Conservation (phyloP, 768 basidiomycete genomes). For the Tricholoma furcatifolium region DNA sequence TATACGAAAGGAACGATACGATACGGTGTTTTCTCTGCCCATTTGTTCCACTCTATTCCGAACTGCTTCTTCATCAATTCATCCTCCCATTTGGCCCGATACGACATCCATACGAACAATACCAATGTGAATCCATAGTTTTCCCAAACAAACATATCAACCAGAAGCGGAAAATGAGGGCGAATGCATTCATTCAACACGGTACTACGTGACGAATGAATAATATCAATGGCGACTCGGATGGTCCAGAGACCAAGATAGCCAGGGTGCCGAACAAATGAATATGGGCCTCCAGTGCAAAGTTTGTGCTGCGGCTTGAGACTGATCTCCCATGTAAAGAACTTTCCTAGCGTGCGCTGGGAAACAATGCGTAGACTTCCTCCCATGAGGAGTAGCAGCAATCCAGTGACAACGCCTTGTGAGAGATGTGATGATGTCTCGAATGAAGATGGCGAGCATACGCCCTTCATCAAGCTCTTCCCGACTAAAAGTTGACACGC, state of each 20-base stretch:
- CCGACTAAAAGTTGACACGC: too few species aligned
- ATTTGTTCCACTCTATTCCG: neutral
- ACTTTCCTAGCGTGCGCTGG: conserved; percentile 7
- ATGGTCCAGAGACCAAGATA: conserved; percentile 8
- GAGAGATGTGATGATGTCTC: neutral
- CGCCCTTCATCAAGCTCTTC: too few species aligned
- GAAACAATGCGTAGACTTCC: conserved; percentile 1
- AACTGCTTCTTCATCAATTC: conserved; percentile 11
- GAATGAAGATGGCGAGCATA: too few species aligned
- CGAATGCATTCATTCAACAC: neutral
- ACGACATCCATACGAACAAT: conserved; percentile 7
- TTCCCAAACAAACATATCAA: neutral
- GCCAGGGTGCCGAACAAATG: conserved; percentile 6
- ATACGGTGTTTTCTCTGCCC: conserved; percentile 7
- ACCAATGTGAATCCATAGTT: neutral
- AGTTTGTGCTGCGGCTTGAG: conserved; percentile 7
- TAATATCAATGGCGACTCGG: neutral
- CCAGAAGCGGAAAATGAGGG: neutral
- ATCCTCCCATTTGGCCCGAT: conserved; percentile 7
- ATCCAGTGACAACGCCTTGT: neutral
- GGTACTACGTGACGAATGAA: neutral
- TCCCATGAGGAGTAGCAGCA: neutral
- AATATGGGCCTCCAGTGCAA: conserved; percentile 7
- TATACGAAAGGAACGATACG: conserved; percentile 7
- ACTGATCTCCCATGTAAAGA: conserved; percentile 11